Evolutionary conservation across 2,329 filamentous ascomycete species (phyloP).

Genomic region (Cercospora sojina): DNA sequence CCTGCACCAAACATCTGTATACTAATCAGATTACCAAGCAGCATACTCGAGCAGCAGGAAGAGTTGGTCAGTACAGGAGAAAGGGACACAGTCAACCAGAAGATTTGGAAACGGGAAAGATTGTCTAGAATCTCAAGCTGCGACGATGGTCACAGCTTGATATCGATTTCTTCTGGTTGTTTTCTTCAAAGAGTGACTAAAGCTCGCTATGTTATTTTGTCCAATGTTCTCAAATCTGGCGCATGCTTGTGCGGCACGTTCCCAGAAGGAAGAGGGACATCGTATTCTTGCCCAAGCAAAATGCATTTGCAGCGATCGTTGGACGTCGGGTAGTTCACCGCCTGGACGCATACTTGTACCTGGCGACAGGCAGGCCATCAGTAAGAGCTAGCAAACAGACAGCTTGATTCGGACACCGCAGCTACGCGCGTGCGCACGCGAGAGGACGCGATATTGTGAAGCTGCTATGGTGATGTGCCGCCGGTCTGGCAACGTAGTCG

Average conservation of each 20-base stretch:
- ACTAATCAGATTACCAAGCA: background rate
- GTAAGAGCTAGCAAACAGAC: background rate
- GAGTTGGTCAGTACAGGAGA: background rate
- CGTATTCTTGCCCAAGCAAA: background rate
- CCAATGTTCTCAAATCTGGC: background rate
- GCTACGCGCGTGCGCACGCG: background rate
- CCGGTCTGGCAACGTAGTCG: background rate
- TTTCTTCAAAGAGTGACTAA: conserved; percentile 18
- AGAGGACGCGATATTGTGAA: background rate
- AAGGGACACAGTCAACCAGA: background rate
- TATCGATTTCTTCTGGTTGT: conserved; percentile 18
- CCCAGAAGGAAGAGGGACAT: background rate
- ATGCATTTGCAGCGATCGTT: background rate
- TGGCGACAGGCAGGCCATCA: background rate
- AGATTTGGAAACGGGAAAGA: background rate
- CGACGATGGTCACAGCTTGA: background rate
- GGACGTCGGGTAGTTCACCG: background rate
- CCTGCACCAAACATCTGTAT: background rate
- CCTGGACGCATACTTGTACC: background rate
- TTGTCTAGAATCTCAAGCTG: background rate
- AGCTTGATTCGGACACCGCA: background rate
- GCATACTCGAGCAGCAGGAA: background rate
- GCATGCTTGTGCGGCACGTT: background rate
- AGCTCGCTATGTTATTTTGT: conserved; percentile 12
- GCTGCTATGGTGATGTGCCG: background rate